A percentile compares a stretch with the other conserved stretches of the same genome.
These are phyloP conservation scores for Isoetes engelmannii DNA, from an alignment of 83 land plant species.

Conservation along the genomic window DNA sequence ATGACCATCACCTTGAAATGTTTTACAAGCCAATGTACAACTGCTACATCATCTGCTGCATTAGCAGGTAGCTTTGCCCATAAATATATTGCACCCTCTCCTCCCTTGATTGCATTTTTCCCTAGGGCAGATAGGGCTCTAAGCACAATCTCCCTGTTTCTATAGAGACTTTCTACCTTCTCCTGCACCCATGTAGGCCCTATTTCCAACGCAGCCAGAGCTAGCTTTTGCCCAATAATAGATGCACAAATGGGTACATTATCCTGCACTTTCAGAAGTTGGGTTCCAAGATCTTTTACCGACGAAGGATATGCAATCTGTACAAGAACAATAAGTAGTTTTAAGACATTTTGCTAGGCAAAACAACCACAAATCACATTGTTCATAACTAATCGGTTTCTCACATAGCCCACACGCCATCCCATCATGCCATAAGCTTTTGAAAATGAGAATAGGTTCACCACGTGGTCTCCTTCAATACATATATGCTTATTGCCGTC, in stretches of 20 bases:
- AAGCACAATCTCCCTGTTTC: constrained; percentile 42
- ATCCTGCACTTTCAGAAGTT: constrained; percentile 88
- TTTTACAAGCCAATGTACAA: constrained; percentile 71
- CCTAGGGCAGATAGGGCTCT: constrained; percentile 79
- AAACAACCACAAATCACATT: not conserved
- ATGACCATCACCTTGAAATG: constrained; percentile 60
- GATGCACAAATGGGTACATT: constrained; percentile 95
- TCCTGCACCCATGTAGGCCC: constrained; percentile 77
- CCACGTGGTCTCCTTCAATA: constrained; percentile 71
- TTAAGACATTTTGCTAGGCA: not conserved
- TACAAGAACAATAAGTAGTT: constrained; percentile 7
- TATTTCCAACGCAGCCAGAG: constrained; percentile 56
- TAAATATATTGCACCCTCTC: constrained; percentile 92
- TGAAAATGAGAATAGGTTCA: constrained; percentile 90
- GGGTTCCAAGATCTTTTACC: constrained; percentile 56
- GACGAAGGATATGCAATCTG: constrained; percentile 89
- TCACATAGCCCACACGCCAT: constrained; percentile 99
- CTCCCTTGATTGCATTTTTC: constrained; percentile 64
- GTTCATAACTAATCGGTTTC: constrained; percentile 14
- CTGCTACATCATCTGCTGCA: constrained; percentile 55
- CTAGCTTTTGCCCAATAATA: constrained; percentile 76
- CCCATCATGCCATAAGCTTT: constrained; percentile 99
- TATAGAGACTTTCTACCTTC: constrained; percentile 52
- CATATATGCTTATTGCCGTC: constrained; percentile 74
- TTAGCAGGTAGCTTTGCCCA: constrained; percentile 84